phyloP scores from a whole-genome alignment of 495 filamentous ascomycete genomes.

The Margaritispora aquatica region DNA sequence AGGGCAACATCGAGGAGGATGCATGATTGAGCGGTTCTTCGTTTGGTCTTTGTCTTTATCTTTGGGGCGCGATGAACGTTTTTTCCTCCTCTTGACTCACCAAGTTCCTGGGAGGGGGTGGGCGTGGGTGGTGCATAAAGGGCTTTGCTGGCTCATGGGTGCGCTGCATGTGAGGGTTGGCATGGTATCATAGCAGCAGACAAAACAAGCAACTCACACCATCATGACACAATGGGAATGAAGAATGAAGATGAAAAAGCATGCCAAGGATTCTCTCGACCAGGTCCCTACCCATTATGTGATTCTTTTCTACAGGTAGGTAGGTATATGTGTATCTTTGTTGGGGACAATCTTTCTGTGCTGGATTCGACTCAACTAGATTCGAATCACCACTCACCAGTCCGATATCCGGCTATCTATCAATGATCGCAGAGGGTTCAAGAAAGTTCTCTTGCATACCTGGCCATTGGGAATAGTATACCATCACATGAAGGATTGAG shows the following conservation, averaged over 20 bases:
- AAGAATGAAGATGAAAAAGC: slow-evolving; percentile 15
- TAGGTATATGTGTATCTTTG: no score
- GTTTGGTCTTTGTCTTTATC: neutral
- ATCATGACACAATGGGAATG: neutral
- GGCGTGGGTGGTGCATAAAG: slow-evolving; percentile 36
- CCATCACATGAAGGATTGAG: no score
- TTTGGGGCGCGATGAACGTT: slow-evolving; percentile 15
- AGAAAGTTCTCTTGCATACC: no score
- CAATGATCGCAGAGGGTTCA: no score
- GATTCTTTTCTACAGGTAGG: no score
- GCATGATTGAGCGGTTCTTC: slow-evolving; percentile 29
- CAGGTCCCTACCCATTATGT: no score
- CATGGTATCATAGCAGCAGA: slow-evolving; percentile 35
- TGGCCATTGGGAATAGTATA: no score
- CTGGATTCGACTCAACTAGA: no score
- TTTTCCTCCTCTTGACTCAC: slow-evolving; percentile 30
- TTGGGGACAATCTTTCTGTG: no score
- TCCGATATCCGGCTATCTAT: no score
- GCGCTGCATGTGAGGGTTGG: slow-evolving; percentile 18
- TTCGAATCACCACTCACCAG: no score
- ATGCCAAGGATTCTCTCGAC: slow-evolving; percentile 15
- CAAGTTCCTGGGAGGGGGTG: slow-evolving; percentile 33
- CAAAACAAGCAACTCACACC: no score
- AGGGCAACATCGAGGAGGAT: slow-evolving; percentile 81
- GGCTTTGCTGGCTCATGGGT: slow-evolving; percentile 38